These are phyloP conservation scores for Perkinsus marinus DNA, from an alignment of 169 alveolate genomes.

Conservation along the genomic window DNA sequence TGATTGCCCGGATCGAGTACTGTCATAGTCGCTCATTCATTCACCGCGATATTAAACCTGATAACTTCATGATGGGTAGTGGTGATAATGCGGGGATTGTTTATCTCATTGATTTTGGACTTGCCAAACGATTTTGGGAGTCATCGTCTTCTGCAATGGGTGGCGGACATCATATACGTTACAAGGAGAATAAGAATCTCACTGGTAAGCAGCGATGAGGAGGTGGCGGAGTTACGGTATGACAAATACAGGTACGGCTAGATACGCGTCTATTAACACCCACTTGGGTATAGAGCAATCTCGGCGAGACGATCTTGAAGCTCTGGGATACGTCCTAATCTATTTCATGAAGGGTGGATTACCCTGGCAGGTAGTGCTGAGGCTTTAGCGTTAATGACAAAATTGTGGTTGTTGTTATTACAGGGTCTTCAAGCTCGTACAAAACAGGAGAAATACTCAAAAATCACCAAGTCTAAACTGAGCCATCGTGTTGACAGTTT, in stretches of 20 bases:
- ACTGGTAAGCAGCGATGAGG: slow-evolving; percentile 41
- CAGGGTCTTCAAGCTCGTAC: slow-evolving; percentile 86
- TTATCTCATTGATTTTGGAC: slow-evolving; percentile 87
- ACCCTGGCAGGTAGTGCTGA: slow-evolving; percentile 75
- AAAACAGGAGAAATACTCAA: slow-evolving; percentile 88
- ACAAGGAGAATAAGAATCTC: slow-evolving; percentile 86
- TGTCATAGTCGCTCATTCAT: slow-evolving; percentile 58
- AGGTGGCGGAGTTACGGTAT: background rate
- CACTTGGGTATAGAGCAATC: slow-evolving; percentile 83
- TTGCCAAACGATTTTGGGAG: slow-evolving; percentile 85
- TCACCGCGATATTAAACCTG: slow-evolving; percentile 75
- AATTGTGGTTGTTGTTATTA: slow-evolving; percentile 89
- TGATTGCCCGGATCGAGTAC: slow-evolving; percentile 71
- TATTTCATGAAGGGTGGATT: slow-evolving; percentile 78
- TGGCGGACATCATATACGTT: slow-evolving; percentile 88
- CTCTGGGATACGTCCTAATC: slow-evolving; percentile 60
- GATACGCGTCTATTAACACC: slow-evolving; percentile 95
- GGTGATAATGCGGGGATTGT: slow-evolving; percentile 64
- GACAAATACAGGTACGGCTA: slow-evolving; percentile 78
- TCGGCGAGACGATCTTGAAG: slow-evolving; percentile 77
- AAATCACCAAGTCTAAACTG: slow-evolving; percentile 70
- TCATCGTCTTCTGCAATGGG: slow-evolving; percentile 70
- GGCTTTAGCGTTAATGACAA: too few relatives aligned
- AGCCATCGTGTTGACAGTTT: background rate
- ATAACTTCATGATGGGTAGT: slow-evolving; percentile 71